These are phyloP conservation scores for Xylaria sp. DNA, from an alignment of 495 filamentous ascomycete species.

Conservation along the genomic window DNA sequence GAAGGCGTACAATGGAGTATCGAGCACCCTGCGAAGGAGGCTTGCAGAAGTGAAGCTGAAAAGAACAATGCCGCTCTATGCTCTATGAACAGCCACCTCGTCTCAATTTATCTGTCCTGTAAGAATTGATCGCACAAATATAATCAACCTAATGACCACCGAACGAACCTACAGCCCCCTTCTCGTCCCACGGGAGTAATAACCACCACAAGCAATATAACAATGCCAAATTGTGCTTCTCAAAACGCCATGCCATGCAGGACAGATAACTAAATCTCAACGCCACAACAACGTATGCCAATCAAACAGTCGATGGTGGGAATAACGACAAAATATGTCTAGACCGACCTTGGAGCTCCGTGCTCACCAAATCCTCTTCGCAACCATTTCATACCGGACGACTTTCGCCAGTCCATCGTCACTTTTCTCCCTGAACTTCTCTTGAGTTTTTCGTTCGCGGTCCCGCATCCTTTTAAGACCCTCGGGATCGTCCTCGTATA, in stretches of 20 bases:
- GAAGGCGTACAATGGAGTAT: no score
- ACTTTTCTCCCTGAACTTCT: slow-evolving; percentile 62
- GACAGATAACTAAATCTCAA: not conserved
- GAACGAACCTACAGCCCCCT: not conserved
- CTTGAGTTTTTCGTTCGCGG: slow-evolving; percentile 63
- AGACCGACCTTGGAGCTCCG: no score
- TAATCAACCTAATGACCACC: not conserved
- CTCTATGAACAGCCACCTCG: not conserved
- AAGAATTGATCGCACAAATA: not conserved
- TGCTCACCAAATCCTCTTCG: slow-evolving; percentile 86
- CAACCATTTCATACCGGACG: slow-evolving; percentile 88
- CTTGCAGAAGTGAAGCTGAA: not conserved
- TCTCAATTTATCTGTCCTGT: not conserved
- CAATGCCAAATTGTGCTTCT: not conserved
- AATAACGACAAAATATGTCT: not conserved
- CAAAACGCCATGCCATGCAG: slow-evolving; percentile 23
- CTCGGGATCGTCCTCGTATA: slow-evolving; percentile 85
- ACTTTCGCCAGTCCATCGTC: slow-evolving; percentile 71
- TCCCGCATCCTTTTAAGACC: slow-evolving; percentile 71
- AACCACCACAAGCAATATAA: not conserved
- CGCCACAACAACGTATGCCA: not conserved
- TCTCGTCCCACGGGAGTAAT: not conserved
- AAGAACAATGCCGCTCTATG: not conserved
- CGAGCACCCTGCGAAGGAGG: not conserved
- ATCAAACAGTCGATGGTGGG: not conserved